Percentiles rank a stretch among this genome's conserved stretches.
Conservation (phyloP, 805 yeast genomes). For the Zygoascus ofunaensis region DNA sequence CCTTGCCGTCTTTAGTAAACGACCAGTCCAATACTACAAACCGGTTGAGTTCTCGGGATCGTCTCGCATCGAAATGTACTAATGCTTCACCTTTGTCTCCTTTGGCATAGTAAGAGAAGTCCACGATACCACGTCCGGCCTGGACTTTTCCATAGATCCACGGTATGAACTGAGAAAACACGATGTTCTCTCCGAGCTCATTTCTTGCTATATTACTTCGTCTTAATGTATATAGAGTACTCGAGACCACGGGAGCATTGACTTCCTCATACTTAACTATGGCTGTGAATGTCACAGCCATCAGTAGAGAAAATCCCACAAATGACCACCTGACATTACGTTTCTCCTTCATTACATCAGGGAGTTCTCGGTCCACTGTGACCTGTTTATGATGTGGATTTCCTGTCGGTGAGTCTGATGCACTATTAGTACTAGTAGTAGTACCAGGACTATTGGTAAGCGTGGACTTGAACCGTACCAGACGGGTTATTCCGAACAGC, state of each 20-base stretch:
- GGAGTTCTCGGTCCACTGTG: conserved; percentile 70
- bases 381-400: conserved; percentile 32
- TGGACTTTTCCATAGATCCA: conserved; percentile 85
- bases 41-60: conserved; percentile 48
- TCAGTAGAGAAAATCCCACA: conserved; percentile 42
- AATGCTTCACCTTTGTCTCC: conserved; percentile 53
- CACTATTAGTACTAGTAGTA: neutral
- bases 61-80: conserved; percentile 58
- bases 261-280: conserved; percentile 92
- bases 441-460: no score
- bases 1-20: conserved; percentile 38
- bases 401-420: neutral
- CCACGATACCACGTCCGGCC: conserved; percentile 72
- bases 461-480: neutral
- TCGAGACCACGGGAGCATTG: conserved; percentile 78
- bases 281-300: conserved; percentile 48
- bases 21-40: conserved; percentile 59
- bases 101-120: conserved; percentile 58
- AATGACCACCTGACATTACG: conserved; percentile 47
- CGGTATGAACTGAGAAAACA: conserved; percentile 66
- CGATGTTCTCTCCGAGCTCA: conserved; percentile 64
- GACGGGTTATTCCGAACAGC: no score
- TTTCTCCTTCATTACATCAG: conserved; percentile 41
- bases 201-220: conserved; percentile 58
- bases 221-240: conserved; percentile 77